Conservation (phyloP, 2,329 filamentous ascomycete species). For the Graphiopsis chlorocephala region DNA sequence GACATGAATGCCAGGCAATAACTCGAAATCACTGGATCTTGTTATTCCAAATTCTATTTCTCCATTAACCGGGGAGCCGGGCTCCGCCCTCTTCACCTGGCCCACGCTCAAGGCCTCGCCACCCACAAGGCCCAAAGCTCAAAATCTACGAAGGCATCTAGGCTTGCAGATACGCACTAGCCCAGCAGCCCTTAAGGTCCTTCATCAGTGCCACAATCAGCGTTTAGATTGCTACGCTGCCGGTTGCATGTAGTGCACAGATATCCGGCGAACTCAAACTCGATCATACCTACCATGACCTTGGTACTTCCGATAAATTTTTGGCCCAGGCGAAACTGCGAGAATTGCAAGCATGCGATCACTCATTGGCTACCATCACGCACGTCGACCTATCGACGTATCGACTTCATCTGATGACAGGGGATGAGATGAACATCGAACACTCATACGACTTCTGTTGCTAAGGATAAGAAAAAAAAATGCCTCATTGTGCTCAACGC, state of each 20-base stretch:
- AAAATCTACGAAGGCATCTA: not conserved
- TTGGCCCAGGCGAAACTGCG: not conserved
- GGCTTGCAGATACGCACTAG: not conserved
- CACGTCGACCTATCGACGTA: not conserved
- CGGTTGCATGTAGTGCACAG: not conserved
- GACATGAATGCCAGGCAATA: not conserved
- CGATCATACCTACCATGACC: not conserved
- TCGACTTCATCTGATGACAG: not conserved
- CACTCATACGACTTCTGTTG: not conserved
- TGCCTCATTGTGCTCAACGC: not conserved
- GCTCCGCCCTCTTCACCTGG: not conserved
- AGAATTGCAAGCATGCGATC: not conserved
- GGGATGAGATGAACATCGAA: not conserved
- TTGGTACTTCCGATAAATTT: not conserved
- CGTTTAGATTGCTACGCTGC: not conserved
- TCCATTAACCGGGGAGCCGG: not conserved
- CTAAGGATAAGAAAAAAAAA: not conserved
- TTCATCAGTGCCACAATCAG: not conserved
- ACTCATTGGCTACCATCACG: not conserved
- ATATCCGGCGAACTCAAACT: not conserved
- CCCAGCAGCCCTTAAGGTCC: not conserved
- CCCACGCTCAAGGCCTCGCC: constrained; percentile 3
- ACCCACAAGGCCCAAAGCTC: not conserved
- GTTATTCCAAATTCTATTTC: not conserved
- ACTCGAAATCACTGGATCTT: not conserved